Evolutionary conservation across 2,329 filamentous ascomycete species (phyloP), one percentile per base, ranked within the genome.

Genomic region (Polytolypa hystricis): DNA sequence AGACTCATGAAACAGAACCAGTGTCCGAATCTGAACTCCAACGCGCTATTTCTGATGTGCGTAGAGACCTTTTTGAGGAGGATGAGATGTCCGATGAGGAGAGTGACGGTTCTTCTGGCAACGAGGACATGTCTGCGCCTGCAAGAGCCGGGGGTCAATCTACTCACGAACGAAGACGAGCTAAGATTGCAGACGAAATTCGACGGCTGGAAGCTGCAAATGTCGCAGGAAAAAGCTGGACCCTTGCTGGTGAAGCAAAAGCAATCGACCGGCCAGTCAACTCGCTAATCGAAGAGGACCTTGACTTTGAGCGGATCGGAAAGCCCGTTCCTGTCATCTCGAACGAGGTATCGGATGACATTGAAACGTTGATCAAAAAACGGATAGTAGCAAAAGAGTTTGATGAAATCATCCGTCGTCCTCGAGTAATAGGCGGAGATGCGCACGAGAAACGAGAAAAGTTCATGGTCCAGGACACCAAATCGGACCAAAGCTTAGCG

Each of bases 241-340:
- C 84, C 12, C 66, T 96, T 35, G 74, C 81, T 7, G 91, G 91
- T 53, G 91, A 98, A 68, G 87, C 87, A 4, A 73, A 77, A 33
- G 89, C 84, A 2, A 70, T 70, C 1, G 84, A 91, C 47, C 75
- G 91, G 23, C 91, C 91, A 0, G 57, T 85, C 37, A 96, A 98
- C 65, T 95, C 89, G 1, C 72, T 98, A 2, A 74, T 98, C 1
- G 87, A 96, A 55, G 78, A 96, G 62, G 86, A 96, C 51, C 73
- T 98, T 17, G 89, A 96, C 47, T 98, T 96, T 54, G 91, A 98
- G 62, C 79, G 93, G 50, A 77, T 84, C 15, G 91, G 91, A 53
- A 98, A 96, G 58, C 89, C 91, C 0, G 81, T 96, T 1, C 85
- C 89, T 1, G 83, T 96, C 42, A 86, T 95, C 56, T 96, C 91